Conservation (phyloP, 176 grass and related monocot species). For the Zoysia pacifica region DNA sequence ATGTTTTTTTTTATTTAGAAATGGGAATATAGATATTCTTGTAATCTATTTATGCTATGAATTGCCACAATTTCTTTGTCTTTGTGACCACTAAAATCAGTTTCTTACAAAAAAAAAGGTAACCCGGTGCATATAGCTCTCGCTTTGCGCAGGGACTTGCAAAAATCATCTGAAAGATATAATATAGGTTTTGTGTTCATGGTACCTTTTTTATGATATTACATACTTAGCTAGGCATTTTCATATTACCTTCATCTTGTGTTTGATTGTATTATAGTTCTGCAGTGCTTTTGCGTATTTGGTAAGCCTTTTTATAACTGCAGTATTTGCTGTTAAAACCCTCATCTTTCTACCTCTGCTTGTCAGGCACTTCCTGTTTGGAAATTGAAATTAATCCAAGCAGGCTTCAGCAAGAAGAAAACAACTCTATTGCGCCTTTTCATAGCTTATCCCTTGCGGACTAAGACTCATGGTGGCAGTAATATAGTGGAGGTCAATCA, state of each 20-base stretch:
- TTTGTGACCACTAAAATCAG: background rate
- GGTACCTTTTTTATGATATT: slow-evolving; percentile 8
- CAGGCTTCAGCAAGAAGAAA: slow-evolving; percentile 40
- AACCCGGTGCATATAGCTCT: too few relatives aligned
- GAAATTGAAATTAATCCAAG: background rate
- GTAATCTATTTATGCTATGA: background rate
- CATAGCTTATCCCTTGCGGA: slow-evolving; percentile 36
- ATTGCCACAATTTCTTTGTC: background rate
- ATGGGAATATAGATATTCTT: background rate
- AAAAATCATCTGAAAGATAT: background rate
- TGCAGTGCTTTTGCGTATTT: background rate
- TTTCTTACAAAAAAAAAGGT: background rate
- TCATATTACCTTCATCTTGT: background rate
- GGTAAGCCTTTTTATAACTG: background rate
- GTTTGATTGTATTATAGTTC: background rate
- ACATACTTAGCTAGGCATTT: slow-evolving; percentile 11
- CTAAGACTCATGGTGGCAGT: slow-evolving; percentile 38
- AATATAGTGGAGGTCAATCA: slow-evolving; percentile 45
- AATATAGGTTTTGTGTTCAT: background rate
- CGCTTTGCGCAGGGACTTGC: background rate
- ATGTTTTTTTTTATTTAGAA: background rate
- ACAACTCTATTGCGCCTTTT: background rate
- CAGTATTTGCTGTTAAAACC: background rate
- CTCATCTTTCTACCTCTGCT: slow-evolving; percentile 6
- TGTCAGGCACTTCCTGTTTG: slow-evolving; percentile 33